phyloP scores from a whole-genome alignment of 441 rosid genomes.

The Gossypium aridum region DNA sequence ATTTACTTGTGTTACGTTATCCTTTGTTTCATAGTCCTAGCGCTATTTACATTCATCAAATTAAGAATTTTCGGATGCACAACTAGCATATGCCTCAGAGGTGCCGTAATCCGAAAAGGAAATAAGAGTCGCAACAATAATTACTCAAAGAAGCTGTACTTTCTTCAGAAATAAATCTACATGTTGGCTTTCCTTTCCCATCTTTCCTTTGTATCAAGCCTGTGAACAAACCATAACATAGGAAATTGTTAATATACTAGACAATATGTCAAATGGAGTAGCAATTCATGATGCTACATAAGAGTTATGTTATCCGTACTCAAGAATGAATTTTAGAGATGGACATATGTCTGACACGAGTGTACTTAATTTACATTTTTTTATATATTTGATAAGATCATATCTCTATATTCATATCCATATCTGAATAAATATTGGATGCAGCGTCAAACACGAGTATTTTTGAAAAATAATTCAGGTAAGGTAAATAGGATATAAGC shows the following conservation, averaged over 20 bases:
- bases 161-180: conserved; percentile 27
- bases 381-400: not conserved
- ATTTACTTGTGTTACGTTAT: no score
- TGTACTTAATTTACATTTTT: not conserved
- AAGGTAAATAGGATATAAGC: not conserved
- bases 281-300: not conserved
- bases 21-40: not conserved
- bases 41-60: not conserved
- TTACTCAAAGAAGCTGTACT: not conserved
- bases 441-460: not conserved
- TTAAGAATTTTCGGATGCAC: not conserved
- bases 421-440: not conserved
- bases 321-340: not conserved
- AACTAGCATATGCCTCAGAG: not conserved
- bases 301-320: not conserved
- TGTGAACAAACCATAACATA: conserved; percentile 16
- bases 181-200: conserved; percentile 96
- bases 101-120: not conserved
- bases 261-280: not conserved
- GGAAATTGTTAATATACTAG: not conserved
- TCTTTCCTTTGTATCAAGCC: conserved; percentile 85
- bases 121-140: not conserved
- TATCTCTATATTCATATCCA: not conserved
- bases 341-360: not conserved
- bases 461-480: not conserved